Evolutionary conservation across 192 early-diverging fungal genomes (phyloP).

Genomic region (Umbelopsis sp.): DNA sequence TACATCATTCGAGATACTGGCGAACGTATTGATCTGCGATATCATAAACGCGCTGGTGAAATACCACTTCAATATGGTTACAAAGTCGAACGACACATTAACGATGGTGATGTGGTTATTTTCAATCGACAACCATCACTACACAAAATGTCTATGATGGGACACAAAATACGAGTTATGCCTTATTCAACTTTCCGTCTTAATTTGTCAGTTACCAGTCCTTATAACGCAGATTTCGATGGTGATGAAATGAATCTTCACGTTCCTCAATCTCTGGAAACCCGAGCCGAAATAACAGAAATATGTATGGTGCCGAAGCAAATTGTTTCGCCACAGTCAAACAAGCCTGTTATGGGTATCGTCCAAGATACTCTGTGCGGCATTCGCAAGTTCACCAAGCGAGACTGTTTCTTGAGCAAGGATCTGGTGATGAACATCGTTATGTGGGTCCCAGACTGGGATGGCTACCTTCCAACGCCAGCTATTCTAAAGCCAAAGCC

Average conservation of each 20-base stretch:
- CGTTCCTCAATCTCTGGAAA: slow-evolving; percentile 96
- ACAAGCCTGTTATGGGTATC: slow-evolving; percentile 99
- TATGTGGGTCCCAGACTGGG: slow-evolving; percentile 96
- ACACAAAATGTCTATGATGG: slow-evolving; percentile 99
- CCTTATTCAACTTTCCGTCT: slow-evolving; percentile 98
- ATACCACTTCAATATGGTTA: slow-evolving; percentile 89
- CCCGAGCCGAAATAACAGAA: slow-evolving; percentile 92
- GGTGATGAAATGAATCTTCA: slow-evolving; percentile 99
- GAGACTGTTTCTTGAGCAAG: slow-evolving; percentile 85
- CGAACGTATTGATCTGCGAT: slow-evolving; percentile 89
- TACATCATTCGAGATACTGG: slow-evolving; percentile 96
- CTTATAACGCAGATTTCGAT: slow-evolving; percentile 99
- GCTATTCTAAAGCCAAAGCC: slow-evolving; percentile 93
- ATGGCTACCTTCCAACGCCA: slow-evolving; percentile 91
- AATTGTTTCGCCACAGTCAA: slow-evolving; percentile 96
- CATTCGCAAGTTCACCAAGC: slow-evolving; percentile 91
- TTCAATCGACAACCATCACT: slow-evolving; percentile 99
- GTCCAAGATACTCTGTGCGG: slow-evolving; percentile 98
- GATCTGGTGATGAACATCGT: slow-evolving; percentile 96
- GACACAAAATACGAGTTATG: slow-evolving; percentile 95
- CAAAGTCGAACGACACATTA: slow-evolving; percentile 93
- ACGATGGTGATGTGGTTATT: slow-evolving; percentile 95
- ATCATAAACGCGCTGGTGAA: slow-evolving; percentile 80
- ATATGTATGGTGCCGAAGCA: slow-evolving; percentile 98
- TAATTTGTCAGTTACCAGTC: slow-evolving; percentile 95